Conservation (phyloP, 352 stramenopile genomes). For the Globisporangium carolinianum region DNA sequence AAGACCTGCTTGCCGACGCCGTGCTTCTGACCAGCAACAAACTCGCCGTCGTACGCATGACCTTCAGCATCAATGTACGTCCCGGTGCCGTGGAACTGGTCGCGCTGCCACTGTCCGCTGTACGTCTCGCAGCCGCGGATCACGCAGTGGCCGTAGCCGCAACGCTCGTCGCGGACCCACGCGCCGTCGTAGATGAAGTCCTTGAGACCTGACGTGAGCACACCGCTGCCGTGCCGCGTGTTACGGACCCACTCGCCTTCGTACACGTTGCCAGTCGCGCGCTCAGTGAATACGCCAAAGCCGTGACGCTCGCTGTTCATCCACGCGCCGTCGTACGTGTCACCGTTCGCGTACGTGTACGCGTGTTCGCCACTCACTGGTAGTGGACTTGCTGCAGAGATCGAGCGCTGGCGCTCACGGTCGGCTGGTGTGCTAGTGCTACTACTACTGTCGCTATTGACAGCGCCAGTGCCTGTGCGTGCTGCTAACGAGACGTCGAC, state of each 20-base stretch:
- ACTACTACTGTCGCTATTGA: too few species aligned
- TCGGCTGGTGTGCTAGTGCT: neutral
- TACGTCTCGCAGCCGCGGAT: conserved; percentile 73
- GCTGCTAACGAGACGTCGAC: conserved; percentile 45
- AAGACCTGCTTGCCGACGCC: conserved; percentile 51
- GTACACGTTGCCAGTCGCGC: conserved; percentile 53
- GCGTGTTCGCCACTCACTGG: conserved; percentile 29
- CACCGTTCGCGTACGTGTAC: conserved; percentile 54
- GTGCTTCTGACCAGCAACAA: conserved; percentile 63
- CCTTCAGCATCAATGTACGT: conserved; percentile 80
- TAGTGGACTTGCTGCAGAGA: conserved; percentile 6
- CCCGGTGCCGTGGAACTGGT: conserved; percentile 72
- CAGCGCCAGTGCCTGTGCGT: neutral
- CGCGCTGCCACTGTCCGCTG: conserved; percentile 59
- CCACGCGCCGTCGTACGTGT: conserved; percentile 72
- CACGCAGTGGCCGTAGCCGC: conserved; percentile 66
- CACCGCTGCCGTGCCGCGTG: conserved; percentile 48
- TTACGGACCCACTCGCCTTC: conserved; percentile 65
- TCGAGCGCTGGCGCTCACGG: conserved; percentile 2
- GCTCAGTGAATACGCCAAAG: conserved; percentile 56
- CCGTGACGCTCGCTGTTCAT: conserved; percentile 35
- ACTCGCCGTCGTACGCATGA: conserved; percentile 80
- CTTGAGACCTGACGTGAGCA: conserved; percentile 62
- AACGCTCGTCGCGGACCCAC: conserved; percentile 52
- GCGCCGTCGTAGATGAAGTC: conserved; percentile 82